A percentile compares a stretch with the other conserved stretches of the same genome.
Conservation (phyloP, 768 basidiomycete species). For the Filobasidium wieringae region DNA sequence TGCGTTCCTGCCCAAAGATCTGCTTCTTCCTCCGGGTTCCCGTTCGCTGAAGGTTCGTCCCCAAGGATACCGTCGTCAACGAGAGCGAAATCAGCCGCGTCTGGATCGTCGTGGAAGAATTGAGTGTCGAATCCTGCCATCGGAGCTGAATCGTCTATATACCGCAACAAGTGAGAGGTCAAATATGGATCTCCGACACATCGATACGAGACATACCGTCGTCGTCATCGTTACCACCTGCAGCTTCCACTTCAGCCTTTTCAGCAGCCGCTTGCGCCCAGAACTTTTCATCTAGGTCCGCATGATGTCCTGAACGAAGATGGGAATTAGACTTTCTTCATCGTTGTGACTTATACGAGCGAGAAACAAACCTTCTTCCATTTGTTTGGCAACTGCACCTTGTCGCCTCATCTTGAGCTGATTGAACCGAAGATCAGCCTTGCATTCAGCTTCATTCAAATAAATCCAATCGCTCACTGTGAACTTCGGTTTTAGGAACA, state of each 20-base stretch:
- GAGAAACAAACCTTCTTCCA: conserved; percentile 38
- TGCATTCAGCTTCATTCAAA: not conserved
- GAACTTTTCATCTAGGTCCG: conserved; percentile 89
- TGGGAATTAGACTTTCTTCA: not conserved
- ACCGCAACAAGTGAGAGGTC: not conserved
- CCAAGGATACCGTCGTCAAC: conserved; percentile 46
- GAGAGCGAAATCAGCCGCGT: conserved; percentile 50
- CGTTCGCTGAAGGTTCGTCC: conserved; percentile 11
- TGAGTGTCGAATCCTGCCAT: conserved; percentile 89
- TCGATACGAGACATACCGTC: no score
- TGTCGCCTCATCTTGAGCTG: conserved; percentile 85
- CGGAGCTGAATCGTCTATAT: conserved; percentile 23
- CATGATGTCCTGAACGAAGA: conserved; percentile 42
- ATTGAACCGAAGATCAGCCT: not conserved
- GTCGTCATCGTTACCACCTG: conserved; percentile 46
- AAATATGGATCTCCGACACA: no score
- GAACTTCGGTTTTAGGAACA: conserved; percentile 95
- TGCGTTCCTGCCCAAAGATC: conserved; percentile 77
- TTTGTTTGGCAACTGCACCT: conserved; percentile 41
- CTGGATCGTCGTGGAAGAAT: conserved; percentile 82
- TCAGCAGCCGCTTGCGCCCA: conserved; percentile 92
- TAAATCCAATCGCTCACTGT: conserved; percentile 48
- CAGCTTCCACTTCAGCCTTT: conserved; percentile 41
- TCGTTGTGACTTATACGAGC: not conserved
- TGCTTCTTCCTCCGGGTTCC: conserved; percentile 52